phyloP scores from a whole-genome alignment of 2,329 filamentous ascomycete genomes.

The Venturia oleaginea region DNA sequence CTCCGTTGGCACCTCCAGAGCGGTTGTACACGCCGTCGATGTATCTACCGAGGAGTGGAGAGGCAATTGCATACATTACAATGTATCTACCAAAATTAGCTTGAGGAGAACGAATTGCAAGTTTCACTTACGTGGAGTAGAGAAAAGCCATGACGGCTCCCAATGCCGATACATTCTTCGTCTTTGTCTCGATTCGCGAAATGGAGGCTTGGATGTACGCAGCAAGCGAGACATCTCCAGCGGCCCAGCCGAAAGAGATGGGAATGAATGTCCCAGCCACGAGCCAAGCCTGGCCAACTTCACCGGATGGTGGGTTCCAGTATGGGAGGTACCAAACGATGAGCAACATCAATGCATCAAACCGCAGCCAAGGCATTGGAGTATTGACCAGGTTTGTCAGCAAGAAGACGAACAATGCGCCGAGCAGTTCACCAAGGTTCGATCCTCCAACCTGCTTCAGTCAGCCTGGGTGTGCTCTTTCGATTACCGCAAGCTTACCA shows the following conservation, averaged over 20 bases:
- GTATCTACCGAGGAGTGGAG: conserved; percentile 38
- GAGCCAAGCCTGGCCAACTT: conserved; percentile 39
- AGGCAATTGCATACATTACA: conserved; percentile 37
- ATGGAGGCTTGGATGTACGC: conserved; percentile 44
- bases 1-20: conserved; percentile 18
- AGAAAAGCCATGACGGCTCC: conserved; percentile 45
- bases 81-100: background rate
- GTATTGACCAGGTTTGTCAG: conserved; percentile 41
- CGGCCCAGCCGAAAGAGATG: conserved; percentile 43
- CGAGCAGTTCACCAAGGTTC: conserved; percentile 42
- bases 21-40: conserved; percentile 34
- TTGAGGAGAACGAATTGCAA: background rate
- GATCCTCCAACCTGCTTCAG: conserved; percentile 33
- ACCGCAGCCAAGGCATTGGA: conserved; percentile 42
- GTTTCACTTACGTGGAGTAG: conserved; percentile 39
- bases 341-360: conserved; percentile 38
- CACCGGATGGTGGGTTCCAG: conserved; percentile 33
- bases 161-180: conserved; percentile 39
- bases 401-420: conserved; percentile 40
- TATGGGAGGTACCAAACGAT: conserved; percentile 42
- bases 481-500: conserved; percentile 21
- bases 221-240: conserved; percentile 42
- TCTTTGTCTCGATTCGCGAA: conserved; percentile 35
- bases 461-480: background rate
- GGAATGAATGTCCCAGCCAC: conserved; percentile 39